These are phyloP conservation scores for Diaporthe sp. DNA, from an alignment of 2,329 filamentous ascomycete species.

Conservation along the genomic window DNA sequence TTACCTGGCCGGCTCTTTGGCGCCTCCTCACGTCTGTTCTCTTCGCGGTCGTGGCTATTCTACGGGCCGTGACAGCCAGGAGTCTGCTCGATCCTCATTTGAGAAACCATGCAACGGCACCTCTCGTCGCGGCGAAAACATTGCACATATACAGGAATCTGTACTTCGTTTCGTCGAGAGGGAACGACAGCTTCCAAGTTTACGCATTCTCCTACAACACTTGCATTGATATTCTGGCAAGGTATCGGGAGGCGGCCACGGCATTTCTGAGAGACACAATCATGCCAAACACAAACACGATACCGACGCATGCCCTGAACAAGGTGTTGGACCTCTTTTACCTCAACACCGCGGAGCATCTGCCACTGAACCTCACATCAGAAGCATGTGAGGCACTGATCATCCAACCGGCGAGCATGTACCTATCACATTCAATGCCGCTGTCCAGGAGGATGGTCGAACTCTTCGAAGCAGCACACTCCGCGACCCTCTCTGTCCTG, in stretches of 20 bases:
- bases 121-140: slow-evolving; percentile 77
- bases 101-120: slow-evolving; percentile 63
- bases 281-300: slow-evolving; percentile 61
- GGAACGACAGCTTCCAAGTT: slow-evolving; percentile 82
- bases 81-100: slow-evolving; percentile 65
- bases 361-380: slow-evolving; percentile 78
- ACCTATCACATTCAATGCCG: slow-evolving; percentile 68
- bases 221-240: slow-evolving; percentile 83
- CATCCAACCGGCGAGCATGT: slow-evolving; percentile 79
- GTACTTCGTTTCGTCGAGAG: slow-evolving; percentile 84
- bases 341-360: slow-evolving; percentile 87
- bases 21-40: slow-evolving; percentile 80
- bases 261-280: slow-evolving; percentile 76
- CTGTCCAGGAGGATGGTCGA: slow-evolving; percentile 63
- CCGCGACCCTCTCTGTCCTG: slow-evolving; percentile 83
- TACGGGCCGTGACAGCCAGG: slow-evolving; percentile 81
- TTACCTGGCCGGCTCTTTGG: slow-evolving; percentile 80
- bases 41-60: slow-evolving; percentile 80
- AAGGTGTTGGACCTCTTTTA: slow-evolving; percentile 88
- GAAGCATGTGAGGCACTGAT: slow-evolving; percentile 79
- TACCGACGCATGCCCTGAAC: slow-evolving; percentile 75
- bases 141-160: slow-evolving; percentile 82
- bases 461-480: slow-evolving; percentile 91
- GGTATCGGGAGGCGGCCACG: slow-evolving; percentile 75
- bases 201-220: slow-evolving; percentile 88